Percentiles rank a stretch among this genome's conserved stretches.
Conservation (phyloP, 805 yeast genomes). For the Saccharomycopsis babjevae region DNA sequence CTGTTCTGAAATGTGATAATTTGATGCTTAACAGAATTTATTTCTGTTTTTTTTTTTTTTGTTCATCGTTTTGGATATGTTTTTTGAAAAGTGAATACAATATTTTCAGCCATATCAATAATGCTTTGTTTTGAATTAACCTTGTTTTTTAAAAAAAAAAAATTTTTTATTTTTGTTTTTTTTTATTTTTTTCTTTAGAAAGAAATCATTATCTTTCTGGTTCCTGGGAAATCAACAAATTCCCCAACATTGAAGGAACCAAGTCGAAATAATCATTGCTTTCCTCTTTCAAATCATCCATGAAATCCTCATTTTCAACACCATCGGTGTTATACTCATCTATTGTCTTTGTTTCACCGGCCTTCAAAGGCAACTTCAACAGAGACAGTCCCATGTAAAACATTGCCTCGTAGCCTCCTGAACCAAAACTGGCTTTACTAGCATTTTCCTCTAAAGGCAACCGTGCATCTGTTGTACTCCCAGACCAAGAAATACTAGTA, state of each 20-base stretch:
- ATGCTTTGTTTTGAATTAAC: no score
- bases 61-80: no score
- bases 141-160: no score
- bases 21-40: no score
- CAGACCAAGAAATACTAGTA: not conserved
- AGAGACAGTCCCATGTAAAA: not conserved
- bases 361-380: not conserved
- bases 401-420: not conserved
- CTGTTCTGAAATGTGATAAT: no score
- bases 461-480: not conserved
- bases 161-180: no score
- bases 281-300: slow-evolving; percentile 38
- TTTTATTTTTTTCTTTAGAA: not conserved
- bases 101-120: no score
- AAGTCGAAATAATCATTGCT: slow-evolving; percentile 24
- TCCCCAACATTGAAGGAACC: slow-evolving; percentile 75
- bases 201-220: slow-evolving; percentile 34
- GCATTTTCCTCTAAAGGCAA: not conserved
- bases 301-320: slow-evolving; percentile 29
- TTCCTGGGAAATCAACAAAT: slow-evolving; percentile 74
- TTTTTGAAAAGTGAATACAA: no score
- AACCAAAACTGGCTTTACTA: not conserved
- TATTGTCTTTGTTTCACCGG: not conserved
- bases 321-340: slow-evolving; percentile 28
- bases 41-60: no score